These are phyloP conservation scores for Termitomyces sp. DNA, from an alignment of 768 basidiomycete genomes.

Conservation along the genomic window DNA sequence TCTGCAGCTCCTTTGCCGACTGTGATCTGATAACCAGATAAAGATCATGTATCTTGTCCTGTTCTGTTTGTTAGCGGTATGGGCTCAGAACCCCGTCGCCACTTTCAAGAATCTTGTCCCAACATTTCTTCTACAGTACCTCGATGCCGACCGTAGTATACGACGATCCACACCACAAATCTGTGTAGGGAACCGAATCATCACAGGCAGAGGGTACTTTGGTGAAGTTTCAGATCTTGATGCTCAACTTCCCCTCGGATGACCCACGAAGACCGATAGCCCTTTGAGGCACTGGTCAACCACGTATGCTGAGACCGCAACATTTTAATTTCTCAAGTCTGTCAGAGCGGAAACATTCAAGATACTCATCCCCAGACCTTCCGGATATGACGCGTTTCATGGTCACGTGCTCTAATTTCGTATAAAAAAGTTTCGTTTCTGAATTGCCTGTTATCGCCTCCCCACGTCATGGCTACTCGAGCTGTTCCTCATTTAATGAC, in stretches of 20 bases:
- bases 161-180: not conserved
- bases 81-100: too few species aligned
- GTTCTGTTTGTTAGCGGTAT: not conserved
- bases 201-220: not conserved
- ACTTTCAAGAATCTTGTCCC: not conserved
- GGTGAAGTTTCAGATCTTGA: not conserved
- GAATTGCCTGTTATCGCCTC: not conserved
- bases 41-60: not conserved
- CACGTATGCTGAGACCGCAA: too few species aligned
- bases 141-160: not conserved
- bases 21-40: not conserved
- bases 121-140: not conserved
- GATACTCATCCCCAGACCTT: not conserved
- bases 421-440: slow-evolving; percentile 3
- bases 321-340: too few species aligned
- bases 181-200: not conserved
- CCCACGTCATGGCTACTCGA: slow-evolving; percentile 8
- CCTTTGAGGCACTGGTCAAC: too few species aligned
- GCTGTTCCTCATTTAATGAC: slow-evolving; percentile 73
- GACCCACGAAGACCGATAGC: not conserved
- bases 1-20: too few species aligned
- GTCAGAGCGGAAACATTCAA: too few species aligned
- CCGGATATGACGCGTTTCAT: not conserved
- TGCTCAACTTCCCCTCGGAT: not conserved
- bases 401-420: not conserved